A percentile compares a stretch with the other conserved stretches of the same genome.
Conservation (phyloP, 1,284 basidiomycete species). For the Exobasidium rhododendri region DNA sequence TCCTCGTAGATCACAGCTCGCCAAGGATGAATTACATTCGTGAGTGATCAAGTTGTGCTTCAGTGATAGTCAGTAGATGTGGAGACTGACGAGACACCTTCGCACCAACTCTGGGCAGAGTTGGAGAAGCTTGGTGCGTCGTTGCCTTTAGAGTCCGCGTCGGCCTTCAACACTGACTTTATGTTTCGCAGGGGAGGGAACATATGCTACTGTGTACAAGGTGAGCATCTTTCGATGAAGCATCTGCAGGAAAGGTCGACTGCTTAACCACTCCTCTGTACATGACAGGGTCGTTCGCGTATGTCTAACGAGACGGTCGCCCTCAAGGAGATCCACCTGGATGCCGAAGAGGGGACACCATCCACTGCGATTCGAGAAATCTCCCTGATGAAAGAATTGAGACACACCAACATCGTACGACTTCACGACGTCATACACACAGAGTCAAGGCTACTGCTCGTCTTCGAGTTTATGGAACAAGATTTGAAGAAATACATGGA, state of each 20-base stretch:
- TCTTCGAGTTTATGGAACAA: constrained; percentile 97
- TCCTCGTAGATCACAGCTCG: too few relatives aligned
- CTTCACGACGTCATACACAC: constrained; percentile 96
- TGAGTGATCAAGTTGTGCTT: constrained; percentile 17
- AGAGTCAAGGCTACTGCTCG: constrained; percentile 91
- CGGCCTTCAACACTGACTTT: not conserved
- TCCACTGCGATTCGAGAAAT: constrained; percentile 94
- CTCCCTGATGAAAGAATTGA: constrained; percentile 92
- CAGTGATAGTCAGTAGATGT: too few relatives aligned
- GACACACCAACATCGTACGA: constrained; percentile 90
- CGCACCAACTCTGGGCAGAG: too few relatives aligned
- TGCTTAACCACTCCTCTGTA: too few relatives aligned
- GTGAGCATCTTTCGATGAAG: too few relatives aligned
- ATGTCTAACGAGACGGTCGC: constrained; percentile 53
- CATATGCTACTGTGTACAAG: constrained; percentile 55
- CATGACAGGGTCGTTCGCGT: constrained; percentile 42
- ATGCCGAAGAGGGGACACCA: constrained; percentile 90
- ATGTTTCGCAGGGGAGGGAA: constrained; percentile 44
- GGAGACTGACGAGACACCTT: too few relatives aligned
- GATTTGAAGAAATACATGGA: constrained; percentile 99
- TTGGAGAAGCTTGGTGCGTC: constrained; percentile 50
- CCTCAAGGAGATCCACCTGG: constrained; percentile 89
- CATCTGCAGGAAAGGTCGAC: too few relatives aligned
- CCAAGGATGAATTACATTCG: constrained; percentile 53
- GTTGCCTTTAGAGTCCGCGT: not conserved